These are phyloP conservation scores for Hirschfeldia incana DNA, from an alignment of 345 rosid genomes.

Conservation along the genomic window DNA sequence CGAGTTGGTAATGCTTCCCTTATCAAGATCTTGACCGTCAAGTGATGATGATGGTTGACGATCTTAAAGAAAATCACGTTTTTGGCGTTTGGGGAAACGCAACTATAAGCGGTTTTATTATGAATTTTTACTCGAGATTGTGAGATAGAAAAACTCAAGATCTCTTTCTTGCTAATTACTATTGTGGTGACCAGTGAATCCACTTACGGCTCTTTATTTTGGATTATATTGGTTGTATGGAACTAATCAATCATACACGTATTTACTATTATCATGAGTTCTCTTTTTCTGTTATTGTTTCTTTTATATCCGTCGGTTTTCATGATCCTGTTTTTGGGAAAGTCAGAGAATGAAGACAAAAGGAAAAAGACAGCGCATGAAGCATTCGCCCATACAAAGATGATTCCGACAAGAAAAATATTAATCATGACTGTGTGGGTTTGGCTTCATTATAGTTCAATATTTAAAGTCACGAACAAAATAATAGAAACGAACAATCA, in stretches of 20 bases:
- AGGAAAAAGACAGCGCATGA: slow-evolving; percentile 27
- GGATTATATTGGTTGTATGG: slow-evolving; percentile 27
- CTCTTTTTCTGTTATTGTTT: not conserved
- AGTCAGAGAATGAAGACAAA: slow-evolving; percentile 29
- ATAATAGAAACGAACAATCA: not conserved
- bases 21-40: slow-evolving; percentile 88
- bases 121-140: slow-evolving; percentile 22
- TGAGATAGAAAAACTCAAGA: slow-evolving; percentile 38
- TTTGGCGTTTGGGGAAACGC: slow-evolving; percentile 34
- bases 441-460: not conserved
- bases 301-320: not conserved
- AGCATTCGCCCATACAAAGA: slow-evolving; percentile 23
- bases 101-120: slow-evolving; percentile 14
- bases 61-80: not conserved
- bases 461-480: not conserved
- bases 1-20: slow-evolving; percentile 87
- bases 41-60: slow-evolving; percentile 47
- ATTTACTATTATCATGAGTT: slow-evolving; percentile 2
- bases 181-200: slow-evolving; percentile 30
- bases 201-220: slow-evolving; percentile 15
- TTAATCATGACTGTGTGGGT: not conserved
- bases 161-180: slow-evolving; percentile 26
- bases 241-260: slow-evolving; percentile 35
- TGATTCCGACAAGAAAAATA: slow-evolving; percentile 5
- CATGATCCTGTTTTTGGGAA: not conserved